These are phyloP conservation scores for Cryptosporidium muris DNA, from an alignment of 169 alveolate genomes.

Conservation along the genomic window DNA sequence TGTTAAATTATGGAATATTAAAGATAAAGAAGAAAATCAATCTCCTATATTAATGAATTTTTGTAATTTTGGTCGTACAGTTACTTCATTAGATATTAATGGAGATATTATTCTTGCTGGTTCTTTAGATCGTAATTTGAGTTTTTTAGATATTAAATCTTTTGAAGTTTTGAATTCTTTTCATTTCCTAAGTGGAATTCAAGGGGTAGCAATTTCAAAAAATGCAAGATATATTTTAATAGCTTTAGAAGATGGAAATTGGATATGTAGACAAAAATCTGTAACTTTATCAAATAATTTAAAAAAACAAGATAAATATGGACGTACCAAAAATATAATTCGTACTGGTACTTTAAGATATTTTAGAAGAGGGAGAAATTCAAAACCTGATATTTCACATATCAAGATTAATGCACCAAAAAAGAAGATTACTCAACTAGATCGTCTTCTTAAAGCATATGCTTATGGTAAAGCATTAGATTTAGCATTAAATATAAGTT, in stretches of 20 bases:
- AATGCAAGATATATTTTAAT: constrained; percentile 32
- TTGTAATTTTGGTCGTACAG: constrained; percentile 33
- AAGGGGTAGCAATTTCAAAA: constrained; percentile 52
- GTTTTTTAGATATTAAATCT: constrained; percentile 6
- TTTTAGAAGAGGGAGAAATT: constrained; percentile 52
- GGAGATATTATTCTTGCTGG: constrained; percentile 30
- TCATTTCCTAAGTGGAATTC: constrained; percentile 9
- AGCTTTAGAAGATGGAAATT: constrained; percentile 42
- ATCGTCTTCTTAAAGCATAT: constrained; percentile 24
- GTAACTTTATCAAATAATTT: not conserved
- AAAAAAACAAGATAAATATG: not conserved
- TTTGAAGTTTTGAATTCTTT: constrained; percentile 31
- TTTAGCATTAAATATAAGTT: constrained; percentile 19
- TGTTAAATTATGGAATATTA: constrained; percentile 41
- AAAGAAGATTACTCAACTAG: constrained; percentile 41
- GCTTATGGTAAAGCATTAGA: constrained; percentile 65
- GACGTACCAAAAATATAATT: not conserved
- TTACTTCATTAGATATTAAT: constrained; percentile 21
- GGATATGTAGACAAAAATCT: constrained; percentile 21
- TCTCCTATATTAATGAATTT: not conserved
- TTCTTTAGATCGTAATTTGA: constrained; percentile 54
- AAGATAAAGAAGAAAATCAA: not conserved
- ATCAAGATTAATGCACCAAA: constrained; percentile 5
- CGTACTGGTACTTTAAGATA: constrained; percentile 56
- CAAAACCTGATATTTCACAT: not conserved